Evolutionary conservation across 1,139 yeast genomes (phyloP), one percentile per base, ranked within the genome.

Genomic region (Meyerozyma athensensis): DNA sequence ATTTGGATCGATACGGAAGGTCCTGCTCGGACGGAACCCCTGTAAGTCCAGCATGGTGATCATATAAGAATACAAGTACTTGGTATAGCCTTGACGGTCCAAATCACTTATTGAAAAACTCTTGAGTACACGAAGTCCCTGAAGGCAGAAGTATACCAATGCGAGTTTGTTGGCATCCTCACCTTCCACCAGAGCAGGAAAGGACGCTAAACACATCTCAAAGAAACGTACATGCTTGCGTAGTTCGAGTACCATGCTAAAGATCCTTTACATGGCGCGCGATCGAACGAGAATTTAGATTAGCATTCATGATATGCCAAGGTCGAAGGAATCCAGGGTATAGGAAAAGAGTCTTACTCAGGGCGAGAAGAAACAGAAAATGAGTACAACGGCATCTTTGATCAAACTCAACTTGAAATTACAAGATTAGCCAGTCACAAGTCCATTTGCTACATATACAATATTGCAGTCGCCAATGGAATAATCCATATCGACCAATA

Each of bases 81-180:
- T 58, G 4, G 66, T 56, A 50, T 72, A 67, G 6, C 54, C 48
- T 12, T 48, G 35, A 19, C 59, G 52, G 37, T 63, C 66, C 6
- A 45, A 48, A 6, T 40, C 43, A 2, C 52, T 34, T 19, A 58
- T 58, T 24, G 61, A 61, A 33, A 74, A 60, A 31, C 54, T 58
- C 2, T 69, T 66, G 16, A 85, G 51, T 7, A 84, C 46, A 12
- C 70, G 73, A 17, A 86, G 65, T 0, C 89, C 89, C 19, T 77
- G 71, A 2, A 86, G 56, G 42, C 86, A 70, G 53, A 86, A 86
- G 55, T 79, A 84, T 1, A 79, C 68, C 20, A 86, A 54, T 5
- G 90, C 74, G 14, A 84, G 54, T 42, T 74, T 79, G 44, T 81
- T 81, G 17, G 87, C 72, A 51, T 85, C 95, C 42, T 78, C 81